Evolutionary conservation across 2,329 filamentous ascomycete genomes (phyloP).

Genomic region (Capronia epimyces): DNA sequence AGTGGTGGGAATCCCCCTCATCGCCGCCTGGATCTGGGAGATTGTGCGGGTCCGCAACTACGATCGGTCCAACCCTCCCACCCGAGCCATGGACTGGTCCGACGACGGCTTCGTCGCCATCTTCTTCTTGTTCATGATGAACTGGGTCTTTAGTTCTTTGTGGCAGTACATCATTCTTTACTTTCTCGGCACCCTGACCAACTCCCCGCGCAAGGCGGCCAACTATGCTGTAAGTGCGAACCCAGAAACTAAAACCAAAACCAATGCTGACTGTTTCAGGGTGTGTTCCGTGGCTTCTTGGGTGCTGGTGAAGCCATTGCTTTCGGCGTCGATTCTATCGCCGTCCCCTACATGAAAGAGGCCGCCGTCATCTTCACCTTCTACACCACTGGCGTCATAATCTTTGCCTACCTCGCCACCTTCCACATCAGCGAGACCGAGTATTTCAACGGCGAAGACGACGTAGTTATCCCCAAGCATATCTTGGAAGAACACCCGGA

Average conservation of each 20-base stretch:
- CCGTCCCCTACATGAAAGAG: slow-evolving; percentile 14
- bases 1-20: slow-evolving; percentile 5
- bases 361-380: slow-evolving; percentile 11
- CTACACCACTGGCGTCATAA: slow-evolving; percentile 3
- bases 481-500: slow-evolving; percentile 8
- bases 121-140: slow-evolving; percentile 14
- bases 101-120: slow-evolving; percentile 9
- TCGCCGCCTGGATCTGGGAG: slow-evolving; percentile 12
- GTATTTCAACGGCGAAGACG: slow-evolving; percentile 15
- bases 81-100: slow-evolving; percentile 12
- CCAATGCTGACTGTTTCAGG: background rate
- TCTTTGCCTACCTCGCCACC: slow-evolving; percentile 7
- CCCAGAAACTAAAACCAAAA: background rate
- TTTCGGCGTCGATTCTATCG: slow-evolving; percentile 15
- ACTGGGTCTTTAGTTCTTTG: slow-evolving; percentile 4
- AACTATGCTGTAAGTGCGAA: slow-evolving; percentile 11
- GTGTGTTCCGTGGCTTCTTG: slow-evolving; percentile 8
- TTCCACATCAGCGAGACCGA: slow-evolving; percentile 10
- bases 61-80: slow-evolving; percentile 3
- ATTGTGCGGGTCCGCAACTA: slow-evolving; percentile 10
- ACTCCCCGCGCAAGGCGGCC: slow-evolving; percentile 11
- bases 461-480: slow-evolving; percentile 13
- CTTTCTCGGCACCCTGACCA: slow-evolving; percentile 12
- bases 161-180: slow-evolving; percentile 13
- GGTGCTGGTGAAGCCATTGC: slow-evolving; percentile 14